A percentile compares a stretch with the other conserved stretches of the same genome.
These are phyloP conservation scores for Lactarius trivialis DNA, from an alignment of 768 basidiomycete genomes.

Conservation along the genomic window DNA sequence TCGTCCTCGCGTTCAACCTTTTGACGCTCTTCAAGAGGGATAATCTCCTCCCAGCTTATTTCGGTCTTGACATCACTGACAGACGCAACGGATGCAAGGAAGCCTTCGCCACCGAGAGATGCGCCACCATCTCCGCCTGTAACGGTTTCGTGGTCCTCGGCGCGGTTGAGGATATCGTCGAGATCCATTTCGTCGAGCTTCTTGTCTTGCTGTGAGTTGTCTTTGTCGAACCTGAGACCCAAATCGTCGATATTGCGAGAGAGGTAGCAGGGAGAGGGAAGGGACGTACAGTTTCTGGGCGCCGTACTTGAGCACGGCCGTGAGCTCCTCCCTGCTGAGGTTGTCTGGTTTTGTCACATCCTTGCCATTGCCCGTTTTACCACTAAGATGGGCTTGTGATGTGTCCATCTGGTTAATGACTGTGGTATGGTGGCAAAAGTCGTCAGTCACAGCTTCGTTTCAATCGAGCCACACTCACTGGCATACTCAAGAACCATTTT, in stretches of 20 bases:
- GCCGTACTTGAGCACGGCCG: constrained; percentile 96
- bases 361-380: constrained; percentile 54
- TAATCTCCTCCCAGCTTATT: constrained; percentile 99
- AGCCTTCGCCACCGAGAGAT: constrained; percentile 95
- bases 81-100: constrained; percentile 90
- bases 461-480: constrained; percentile 52
- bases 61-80: constrained; percentile 99
- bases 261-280: constrained; percentile 8
- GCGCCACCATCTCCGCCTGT: constrained; percentile 77
- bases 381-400: constrained; percentile 90
- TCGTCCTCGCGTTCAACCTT: constrained; percentile 79
- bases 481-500: constrained; percentile 99
- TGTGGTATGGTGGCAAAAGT: constrained; percentile 29
- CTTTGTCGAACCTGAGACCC: constrained; percentile 83
- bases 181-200: constrained; percentile 99
- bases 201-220: constrained; percentile 85
- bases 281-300: constrained; percentile 86
- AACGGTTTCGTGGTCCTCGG: constrained; percentile 95
- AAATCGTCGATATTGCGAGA: constrained; percentile 20
- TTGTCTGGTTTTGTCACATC: constrained; percentile 72
- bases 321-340: constrained; percentile 92
- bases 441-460: neutral
- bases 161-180: constrained; percentile 93
- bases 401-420: constrained; percentile 99
- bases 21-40: constrained; percentile 86